Base-by-base conservation (phyloP, 148 eudicot species). In the Nepenthes gracilis region DNA sequence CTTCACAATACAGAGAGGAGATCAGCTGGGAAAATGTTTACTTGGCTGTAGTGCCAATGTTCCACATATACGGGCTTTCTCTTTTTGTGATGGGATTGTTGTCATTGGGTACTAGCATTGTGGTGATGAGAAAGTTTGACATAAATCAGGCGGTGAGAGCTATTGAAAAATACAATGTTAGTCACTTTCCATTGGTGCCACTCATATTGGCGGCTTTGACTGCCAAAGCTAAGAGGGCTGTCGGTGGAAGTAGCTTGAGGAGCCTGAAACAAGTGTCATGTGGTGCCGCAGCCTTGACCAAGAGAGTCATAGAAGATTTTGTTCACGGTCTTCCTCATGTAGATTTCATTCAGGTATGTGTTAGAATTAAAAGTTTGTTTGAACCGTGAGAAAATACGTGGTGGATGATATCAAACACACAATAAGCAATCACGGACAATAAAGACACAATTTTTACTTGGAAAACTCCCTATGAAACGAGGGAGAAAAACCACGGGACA, bases 321-420 rank as follows among this genome's bases (percentile, higher is more conserved):
- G 48, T 79, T 36, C 71, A 60, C 6, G 59, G 67, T 57, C 70
- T 93, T 54, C 88, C 94, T 36, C 75, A 68, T 67, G 89, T 93
- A 49, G 98, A 93, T 78, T 82, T 93, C 72, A 82, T 93, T 75
- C 98, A 93, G 98, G 98, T 88, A 68, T 9, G n/a, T n/a, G n/a
- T n/a, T n/a, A n/a, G n/a, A n/a, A n/a, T n/a, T n/a, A n/a, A n/a
- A n/a, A n/a, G n/a, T n/a, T n/a, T n/a, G n/a, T n/a, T n/a, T n/a
- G n/a, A n/a, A n/a, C n/a, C n/a, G n/a, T n/a, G n/a, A n/a, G n/a
- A n/a, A n/a, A n/a, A n/a, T n/a, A n/a, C n/a, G n/a, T n/a, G n/a
- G n/a, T n/a, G n/a, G n/a, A n/a, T n/a, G n/a, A n/a, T n/a, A n/a
- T n/a, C n/a, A n/a, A n/a, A n/a, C n/a, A n/a, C n/a, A n/a, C n/a